Evolutionary conservation across 768 basidiomycete species (phyloP).

Genomic region (Mycena galericulata): DNA sequence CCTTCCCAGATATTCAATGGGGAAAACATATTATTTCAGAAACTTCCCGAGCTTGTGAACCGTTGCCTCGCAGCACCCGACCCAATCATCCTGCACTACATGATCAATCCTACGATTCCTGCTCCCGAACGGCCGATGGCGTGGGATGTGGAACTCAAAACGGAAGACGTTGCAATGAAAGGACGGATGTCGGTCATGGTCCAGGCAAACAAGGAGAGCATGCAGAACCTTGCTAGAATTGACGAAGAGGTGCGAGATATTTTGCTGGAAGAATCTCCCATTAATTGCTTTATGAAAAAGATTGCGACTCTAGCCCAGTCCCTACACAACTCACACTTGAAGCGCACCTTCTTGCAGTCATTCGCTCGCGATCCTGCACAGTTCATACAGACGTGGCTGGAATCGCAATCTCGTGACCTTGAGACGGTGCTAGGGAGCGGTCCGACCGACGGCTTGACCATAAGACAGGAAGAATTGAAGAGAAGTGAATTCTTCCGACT

Average conservation of each 20-base stretch:
- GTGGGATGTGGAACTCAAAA: slow-evolving; percentile 90
- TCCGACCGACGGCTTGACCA: slow-evolving; percentile 78
- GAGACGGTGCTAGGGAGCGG: slow-evolving; percentile 92
- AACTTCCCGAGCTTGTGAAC: slow-evolving; percentile 88
- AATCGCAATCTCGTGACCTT: slow-evolving; percentile 91
- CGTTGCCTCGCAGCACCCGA: slow-evolving; percentile 82
- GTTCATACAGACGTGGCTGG: slow-evolving; percentile 92
- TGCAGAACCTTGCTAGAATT: slow-evolving; percentile 73
- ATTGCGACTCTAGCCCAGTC: slow-evolving; percentile 88
- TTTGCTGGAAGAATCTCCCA: no score
- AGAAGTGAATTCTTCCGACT: slow-evolving; percentile 92
- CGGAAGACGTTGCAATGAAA: slow-evolving; percentile 84
- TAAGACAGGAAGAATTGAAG: slow-evolving; percentile 89
- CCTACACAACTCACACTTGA: slow-evolving; percentile 87
- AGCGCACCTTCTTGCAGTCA: slow-evolving; percentile 85
- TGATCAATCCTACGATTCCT: slow-evolving; percentile 68
- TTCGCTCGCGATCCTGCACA: slow-evolving; percentile 84
- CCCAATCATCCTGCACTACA: slow-evolving; percentile 85
- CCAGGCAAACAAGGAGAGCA: slow-evolving; percentile 76
- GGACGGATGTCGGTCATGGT: slow-evolving; percentile 80
- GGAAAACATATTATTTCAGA: slow-evolving; percentile 80
- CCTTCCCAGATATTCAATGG: slow-evolving; percentile 71
- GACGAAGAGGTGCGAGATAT: slow-evolving; percentile 97
- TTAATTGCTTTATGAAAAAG: no score
- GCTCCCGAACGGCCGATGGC: slow-evolving; percentile 80